Conservation (phyloP, 768 basidiomycete species). For the Trametes maxima region DNA sequence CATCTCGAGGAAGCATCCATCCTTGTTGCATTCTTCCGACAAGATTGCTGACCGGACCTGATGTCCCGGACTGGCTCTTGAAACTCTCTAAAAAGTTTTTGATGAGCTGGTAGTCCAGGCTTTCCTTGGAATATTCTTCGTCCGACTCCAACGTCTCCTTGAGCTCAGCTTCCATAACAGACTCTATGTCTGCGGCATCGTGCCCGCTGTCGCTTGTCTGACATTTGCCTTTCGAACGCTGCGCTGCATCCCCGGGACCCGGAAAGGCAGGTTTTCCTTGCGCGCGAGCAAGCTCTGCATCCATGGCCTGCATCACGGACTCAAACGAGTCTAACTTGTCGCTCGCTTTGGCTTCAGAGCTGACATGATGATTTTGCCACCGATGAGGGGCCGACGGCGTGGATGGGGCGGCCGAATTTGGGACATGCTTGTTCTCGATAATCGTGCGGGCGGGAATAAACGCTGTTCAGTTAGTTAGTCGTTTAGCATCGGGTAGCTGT, state of each 20-base stretch:
- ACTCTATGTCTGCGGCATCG: slow-evolving; percentile 70
- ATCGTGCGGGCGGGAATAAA: slow-evolving; percentile 29
- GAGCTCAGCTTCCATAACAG: slow-evolving; percentile 90
- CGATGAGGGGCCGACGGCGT: not conserved
- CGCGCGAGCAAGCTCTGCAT: slow-evolving; percentile 68
- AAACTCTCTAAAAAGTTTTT: slow-evolving; percentile 98
- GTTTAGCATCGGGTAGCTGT: not conserved
- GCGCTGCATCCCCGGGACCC: not conserved
- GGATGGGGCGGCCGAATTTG: not conserved
- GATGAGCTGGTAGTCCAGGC: slow-evolving; percentile 87
- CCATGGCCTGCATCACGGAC: slow-evolving; percentile 95
- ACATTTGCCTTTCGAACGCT: slow-evolving; percentile 40
- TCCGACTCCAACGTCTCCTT: slow-evolving; percentile 61
- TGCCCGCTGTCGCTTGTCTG: slow-evolving; percentile 39
- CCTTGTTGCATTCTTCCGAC: slow-evolving; percentile 81
- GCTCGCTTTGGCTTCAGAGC: slow-evolving; percentile 51
- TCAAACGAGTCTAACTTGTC: slow-evolving; percentile 90
- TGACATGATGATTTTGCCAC: not conserved
- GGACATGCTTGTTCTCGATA: slow-evolving; percentile 11
- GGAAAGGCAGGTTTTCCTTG: slow-evolving; percentile 32
- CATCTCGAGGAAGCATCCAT: slow-evolving; percentile 75
- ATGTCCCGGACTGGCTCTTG: slow-evolving; percentile 85
- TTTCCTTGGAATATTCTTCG: slow-evolving; percentile 52
- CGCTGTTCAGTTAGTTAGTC: slow-evolving; percentile 9
- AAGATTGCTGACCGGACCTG: slow-evolving; percentile 90